A percentile compares a stretch with the other conserved stretches of the same genome.
phyloP scores from a whole-genome alignment of 306 rosid genomes.

The Canavalia ensiformis region DNA sequence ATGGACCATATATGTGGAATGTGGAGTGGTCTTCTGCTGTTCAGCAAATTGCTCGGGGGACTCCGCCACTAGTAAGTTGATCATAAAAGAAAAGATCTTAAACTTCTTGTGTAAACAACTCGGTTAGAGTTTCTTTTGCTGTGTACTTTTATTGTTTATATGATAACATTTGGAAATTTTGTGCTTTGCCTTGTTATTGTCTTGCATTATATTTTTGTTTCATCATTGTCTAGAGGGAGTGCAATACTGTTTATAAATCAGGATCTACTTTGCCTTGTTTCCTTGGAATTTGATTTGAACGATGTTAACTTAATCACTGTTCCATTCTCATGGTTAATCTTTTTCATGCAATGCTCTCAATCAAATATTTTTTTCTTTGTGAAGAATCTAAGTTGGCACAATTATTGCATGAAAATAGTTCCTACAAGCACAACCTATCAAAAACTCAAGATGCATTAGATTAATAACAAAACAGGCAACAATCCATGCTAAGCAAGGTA shows the following conservation, averaged over 20 bases:
- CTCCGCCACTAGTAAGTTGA: slow-evolving; percentile 97
- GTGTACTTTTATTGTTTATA: slow-evolving; percentile 18
- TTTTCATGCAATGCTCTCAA: not conserved
- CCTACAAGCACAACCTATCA: no score
- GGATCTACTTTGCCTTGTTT: slow-evolving; percentile 15
- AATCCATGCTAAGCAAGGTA: no score
- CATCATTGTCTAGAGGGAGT: slow-evolving; percentile 8
- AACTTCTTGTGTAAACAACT: slow-evolving; percentile 18
- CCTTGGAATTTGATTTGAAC: slow-evolving; percentile 2
- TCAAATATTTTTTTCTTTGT: not conserved
- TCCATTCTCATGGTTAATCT: not conserved
- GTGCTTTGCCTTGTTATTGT: slow-evolving; percentile 35
- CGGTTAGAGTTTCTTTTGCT: slow-evolving; percentile 23
- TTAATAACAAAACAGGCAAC: no score
- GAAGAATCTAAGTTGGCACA: no score
- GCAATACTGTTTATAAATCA: not conserved
- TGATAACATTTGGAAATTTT: slow-evolving; percentile 6
- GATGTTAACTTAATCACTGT: slow-evolving; percentile 21
- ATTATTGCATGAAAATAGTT: no score
- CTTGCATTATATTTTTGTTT: slow-evolving; percentile 15
- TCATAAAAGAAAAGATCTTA: slow-evolving; percentile 36
- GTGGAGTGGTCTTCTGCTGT: slow-evolving; percentile 88
- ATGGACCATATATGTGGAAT: slow-evolving; percentile 99
- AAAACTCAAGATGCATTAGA: no score
- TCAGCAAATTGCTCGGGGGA: slow-evolving; percentile 89